A percentile compares a stretch with the other conserved stretches of the same genome.
These are phyloP conservation scores for Pseudoscleropodium purum DNA, from an alignment of 225 moss, liverwort and hornwort genomes.

Conservation along the genomic window DNA sequence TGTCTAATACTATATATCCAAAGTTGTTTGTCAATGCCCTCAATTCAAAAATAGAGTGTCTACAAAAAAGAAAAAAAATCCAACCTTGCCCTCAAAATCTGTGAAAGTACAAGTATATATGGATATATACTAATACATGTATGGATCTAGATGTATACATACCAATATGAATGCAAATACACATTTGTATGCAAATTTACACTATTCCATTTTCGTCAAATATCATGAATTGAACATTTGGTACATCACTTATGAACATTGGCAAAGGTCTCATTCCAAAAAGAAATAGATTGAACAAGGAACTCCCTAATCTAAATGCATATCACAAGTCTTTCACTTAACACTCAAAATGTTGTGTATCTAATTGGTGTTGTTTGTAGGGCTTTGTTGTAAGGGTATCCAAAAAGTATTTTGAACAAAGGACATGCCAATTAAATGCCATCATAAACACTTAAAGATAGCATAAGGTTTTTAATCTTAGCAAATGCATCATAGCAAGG, in stretches of 20 bases:
- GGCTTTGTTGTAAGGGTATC: neutral
- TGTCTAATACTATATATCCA: too few species aligned
- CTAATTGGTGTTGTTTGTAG: too few species aligned
- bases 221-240: accelerated
- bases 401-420: neutral
- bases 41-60: accelerated
- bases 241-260: neutral
- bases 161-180: neutral
- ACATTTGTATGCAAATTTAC: neutral
- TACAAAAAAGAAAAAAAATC: neutral
- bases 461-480: neutral
- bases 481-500: neutral
- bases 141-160: accelerated
- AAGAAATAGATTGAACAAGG: neutral
- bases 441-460: neutral
- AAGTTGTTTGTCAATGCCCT: neutral
- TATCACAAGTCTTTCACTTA: neutral
- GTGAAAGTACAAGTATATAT: accelerated
- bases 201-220: neutral
- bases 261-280: too few species aligned
- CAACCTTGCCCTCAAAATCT: accelerated
- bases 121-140: neutral
- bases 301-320: accelerated
- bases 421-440: too few species aligned
- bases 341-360: neutral